A percentile compares a stretch with the other conserved stretches of the same genome.
These are phyloP conservation scores for Cicer cuneatum DNA, from an alignment of 306 rosid genomes.

Conservation along the genomic window DNA sequence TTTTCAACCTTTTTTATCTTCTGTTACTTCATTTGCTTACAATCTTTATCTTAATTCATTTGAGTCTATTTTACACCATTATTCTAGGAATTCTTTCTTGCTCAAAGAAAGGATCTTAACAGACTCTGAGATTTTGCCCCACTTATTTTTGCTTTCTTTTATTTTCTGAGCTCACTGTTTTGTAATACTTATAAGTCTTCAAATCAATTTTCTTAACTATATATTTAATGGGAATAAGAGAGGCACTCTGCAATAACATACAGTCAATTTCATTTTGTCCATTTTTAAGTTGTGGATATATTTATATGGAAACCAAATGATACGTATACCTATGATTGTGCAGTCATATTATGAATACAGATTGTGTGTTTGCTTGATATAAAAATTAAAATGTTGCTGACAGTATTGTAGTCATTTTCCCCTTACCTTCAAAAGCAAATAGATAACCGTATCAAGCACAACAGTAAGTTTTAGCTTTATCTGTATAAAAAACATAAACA, in stretches of 20 bases:
- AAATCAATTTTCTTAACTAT: not conserved
- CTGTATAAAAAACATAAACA: not conserved
- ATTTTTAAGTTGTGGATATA: not conserved
- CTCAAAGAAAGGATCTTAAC: too few relatives aligned
- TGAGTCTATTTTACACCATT: too few relatives aligned
- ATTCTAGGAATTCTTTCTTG: too few relatives aligned
- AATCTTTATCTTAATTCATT: too few relatives aligned
- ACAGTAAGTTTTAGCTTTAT: not conserved
- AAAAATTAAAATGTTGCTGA: slow-evolving; percentile 13
- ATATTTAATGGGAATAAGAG: not conserved
- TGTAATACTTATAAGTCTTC: not conserved
- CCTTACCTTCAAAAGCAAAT: not conserved
- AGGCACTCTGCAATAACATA: slow-evolving; percentile 8
- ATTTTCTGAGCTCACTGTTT: not conserved
- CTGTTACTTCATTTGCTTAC: too few relatives aligned
- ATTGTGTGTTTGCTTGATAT: slow-evolving; percentile 7
- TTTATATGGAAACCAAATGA: slow-evolving; percentile 22
- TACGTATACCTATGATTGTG: not conserved
- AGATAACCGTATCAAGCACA: slow-evolving; percentile 1
- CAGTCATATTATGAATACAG: not conserved
- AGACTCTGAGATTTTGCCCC: not conserved
- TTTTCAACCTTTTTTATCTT: too few relatives aligned
- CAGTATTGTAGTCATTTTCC: slow-evolving; percentile 3
- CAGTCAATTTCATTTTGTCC: not conserved
- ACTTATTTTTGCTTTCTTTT: not conserved